Conservation (phyloP, 1,139 yeast species). For the Pichia sp. region DNA sequence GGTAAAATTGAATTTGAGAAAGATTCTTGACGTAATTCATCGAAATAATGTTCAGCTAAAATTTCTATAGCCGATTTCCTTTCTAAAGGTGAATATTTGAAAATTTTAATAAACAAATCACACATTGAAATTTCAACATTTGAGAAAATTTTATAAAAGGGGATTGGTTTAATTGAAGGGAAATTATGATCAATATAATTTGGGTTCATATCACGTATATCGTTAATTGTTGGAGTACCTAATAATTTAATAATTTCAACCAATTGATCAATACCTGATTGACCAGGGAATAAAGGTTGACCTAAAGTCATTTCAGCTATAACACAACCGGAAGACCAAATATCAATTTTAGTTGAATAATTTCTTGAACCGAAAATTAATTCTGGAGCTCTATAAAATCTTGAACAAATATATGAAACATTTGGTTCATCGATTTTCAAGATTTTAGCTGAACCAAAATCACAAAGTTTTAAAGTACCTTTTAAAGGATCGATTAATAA, state of each 20-base stretch:
- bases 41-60: constrained; percentile 65
- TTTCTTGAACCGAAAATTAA: constrained; percentile 55
- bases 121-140: constrained; percentile 55
- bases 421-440: constrained; percentile 86
- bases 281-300: constrained; percentile 96
- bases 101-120: constrained; percentile 49
- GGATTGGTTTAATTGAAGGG: constrained; percentile 94
- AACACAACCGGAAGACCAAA: constrained; percentile 98
- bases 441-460: constrained; percentile 97
- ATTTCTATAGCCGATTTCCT: constrained; percentile 67
- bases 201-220: constrained; percentile 91
- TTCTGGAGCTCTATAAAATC: constrained; percentile 96
- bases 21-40: constrained; percentile 55
- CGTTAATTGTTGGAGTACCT: constrained; percentile 93
- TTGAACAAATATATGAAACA: constrained; percentile 91
- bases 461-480: constrained; percentile 85
- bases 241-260: constrained; percentile 93
- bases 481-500: constrained; percentile 78
- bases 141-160: constrained; percentile 75
- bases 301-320: constrained; percentile 95
- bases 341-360: constrained; percentile 88
- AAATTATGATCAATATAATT: constrained; percentile 96
- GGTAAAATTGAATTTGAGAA: constrained; percentile 28
- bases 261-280: constrained; percentile 92
- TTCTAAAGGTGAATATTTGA: constrained; percentile 70